phyloP scores from a whole-genome alignment of 495 filamentous ascomycete species.

The Aspergillus biplanus region DNA sequence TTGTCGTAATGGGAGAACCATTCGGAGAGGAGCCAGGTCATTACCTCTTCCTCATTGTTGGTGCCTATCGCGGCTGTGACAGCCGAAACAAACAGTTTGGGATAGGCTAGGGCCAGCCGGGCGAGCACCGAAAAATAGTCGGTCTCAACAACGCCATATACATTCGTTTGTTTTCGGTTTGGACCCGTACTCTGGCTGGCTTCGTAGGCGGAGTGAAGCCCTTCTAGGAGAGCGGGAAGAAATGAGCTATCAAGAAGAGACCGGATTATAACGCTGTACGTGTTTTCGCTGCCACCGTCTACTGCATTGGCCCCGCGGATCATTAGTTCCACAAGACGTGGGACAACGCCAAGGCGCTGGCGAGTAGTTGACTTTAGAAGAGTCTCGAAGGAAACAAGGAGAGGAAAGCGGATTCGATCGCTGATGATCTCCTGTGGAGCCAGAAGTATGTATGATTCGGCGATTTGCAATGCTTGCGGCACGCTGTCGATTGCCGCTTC shows the following conservation, averaged over 20 bases:
- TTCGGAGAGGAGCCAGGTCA: slow-evolving; percentile 76
- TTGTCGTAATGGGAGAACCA: slow-evolving; percentile 90
- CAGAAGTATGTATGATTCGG: slow-evolving; percentile 79
- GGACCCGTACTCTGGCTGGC: slow-evolving; percentile 79
- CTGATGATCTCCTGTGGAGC: slow-evolving; percentile 75
- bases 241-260: slow-evolving; percentile 72
- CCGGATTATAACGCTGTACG: slow-evolving; percentile 63
- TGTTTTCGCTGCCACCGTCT: slow-evolving; percentile 69
- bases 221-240: slow-evolving; percentile 66
- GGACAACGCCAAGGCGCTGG: slow-evolving; percentile 67
- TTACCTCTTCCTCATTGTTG: slow-evolving; percentile 51
- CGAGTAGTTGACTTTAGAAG: slow-evolving; percentile 58
- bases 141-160: slow-evolving; percentile 71
- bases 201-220: slow-evolving; percentile 70
- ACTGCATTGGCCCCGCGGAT: slow-evolving; percentile 70
- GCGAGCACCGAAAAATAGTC: slow-evolving; percentile 87
- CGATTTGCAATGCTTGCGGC: slow-evolving; percentile 68
- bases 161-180: slow-evolving; percentile 59
- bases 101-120: slow-evolving; percentile 72
- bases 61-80: slow-evolving; percentile 35
- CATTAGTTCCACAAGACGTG: slow-evolving; percentile 69
- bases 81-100: slow-evolving; percentile 64
- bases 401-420: slow-evolving; percentile 58
- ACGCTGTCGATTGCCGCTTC: slow-evolving; percentile 71
- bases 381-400: slow-evolving; percentile 60